phyloP scores from a whole-genome alignment of 306 rosid species.

The Sphenostylis stenocarpa region DNA sequence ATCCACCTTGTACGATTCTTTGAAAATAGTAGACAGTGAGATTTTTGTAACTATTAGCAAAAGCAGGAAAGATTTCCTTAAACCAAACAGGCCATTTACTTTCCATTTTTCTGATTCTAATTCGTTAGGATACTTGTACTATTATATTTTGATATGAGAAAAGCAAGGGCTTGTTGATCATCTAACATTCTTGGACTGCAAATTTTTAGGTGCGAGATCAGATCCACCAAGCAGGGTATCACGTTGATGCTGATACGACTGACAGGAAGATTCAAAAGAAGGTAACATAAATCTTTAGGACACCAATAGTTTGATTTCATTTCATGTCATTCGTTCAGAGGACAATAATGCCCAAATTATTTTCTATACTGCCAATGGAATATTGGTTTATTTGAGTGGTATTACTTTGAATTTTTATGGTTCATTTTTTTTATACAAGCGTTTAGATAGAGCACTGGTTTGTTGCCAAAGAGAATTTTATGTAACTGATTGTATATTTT shows the following conservation, averaged over 20 bases:
- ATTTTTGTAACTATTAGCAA: not conserved
- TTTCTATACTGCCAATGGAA: slow-evolving; percentile 18
- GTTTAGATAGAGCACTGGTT: not conserved
- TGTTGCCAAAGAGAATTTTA: not conserved
- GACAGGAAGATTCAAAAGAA: slow-evolving; percentile 94
- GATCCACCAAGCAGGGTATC: slow-evolving; percentile 72
- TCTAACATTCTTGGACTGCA: slow-evolving; percentile 13
- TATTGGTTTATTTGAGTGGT: not conserved
- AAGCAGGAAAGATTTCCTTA: not conserved
- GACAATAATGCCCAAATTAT: not conserved
- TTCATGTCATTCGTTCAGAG: not conserved
- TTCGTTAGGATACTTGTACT: slow-evolving; percentile 8
- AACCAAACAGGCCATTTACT: not conserved
- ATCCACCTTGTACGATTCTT: not conserved
- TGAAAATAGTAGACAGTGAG: not conserved
- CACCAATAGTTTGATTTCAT: not conserved
- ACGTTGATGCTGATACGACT: slow-evolving; percentile 79
- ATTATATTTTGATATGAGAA: not conserved
- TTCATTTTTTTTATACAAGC: not conserved
- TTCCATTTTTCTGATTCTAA: not conserved
- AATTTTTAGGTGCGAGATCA: slow-evolving; percentile 66
- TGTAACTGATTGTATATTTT: not conserved
- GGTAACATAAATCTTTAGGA: slow-evolving; percentile 39
- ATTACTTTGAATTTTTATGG: not conserved
- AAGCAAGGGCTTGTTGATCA: slow-evolving; percentile 3